Evolutionary conservation across 2,329 filamentous ascomycete species (phyloP).

Genomic region (Pseudogymnoascus sp.): DNA sequence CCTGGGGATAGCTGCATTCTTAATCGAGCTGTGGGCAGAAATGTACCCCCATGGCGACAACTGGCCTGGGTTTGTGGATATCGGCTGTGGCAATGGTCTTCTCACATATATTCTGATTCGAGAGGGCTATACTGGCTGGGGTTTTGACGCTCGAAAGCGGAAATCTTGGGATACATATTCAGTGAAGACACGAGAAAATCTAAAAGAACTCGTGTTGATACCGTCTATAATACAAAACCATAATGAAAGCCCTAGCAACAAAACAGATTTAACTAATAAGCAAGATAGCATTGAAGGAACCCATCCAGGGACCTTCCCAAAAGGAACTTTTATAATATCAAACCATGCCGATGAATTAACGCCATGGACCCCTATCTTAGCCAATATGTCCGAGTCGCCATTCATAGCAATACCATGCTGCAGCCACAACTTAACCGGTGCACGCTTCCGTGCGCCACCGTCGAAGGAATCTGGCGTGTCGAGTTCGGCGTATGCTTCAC

Average conservation of each 20-base stretch:
- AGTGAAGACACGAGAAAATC: conserved; percentile 34
- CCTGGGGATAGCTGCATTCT: conserved; percentile 78
- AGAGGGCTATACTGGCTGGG: conserved; percentile 80
- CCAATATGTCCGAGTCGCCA: conserved; percentile 62
- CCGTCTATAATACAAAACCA: conserved; percentile 33
- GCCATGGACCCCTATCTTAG: conserved; percentile 87
- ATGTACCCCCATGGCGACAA: conserved; percentile 54
- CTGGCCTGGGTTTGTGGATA: conserved; percentile 90
- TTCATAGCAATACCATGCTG: conserved; percentile 96
- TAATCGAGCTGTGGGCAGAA: conserved; percentile 81
- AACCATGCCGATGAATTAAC: conserved; percentile 97
- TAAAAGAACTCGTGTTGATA: conserved; percentile 53
- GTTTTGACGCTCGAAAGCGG: conserved; percentile 79
- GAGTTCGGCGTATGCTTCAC: conserved; percentile 69
- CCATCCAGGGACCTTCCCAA: conserved; percentile 58
- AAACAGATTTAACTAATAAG: background rate
- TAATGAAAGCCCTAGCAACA: background rate
- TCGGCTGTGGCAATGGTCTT: conserved; percentile 91
- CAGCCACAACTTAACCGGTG: conserved; percentile 75
- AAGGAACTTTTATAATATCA: conserved; percentile 82
- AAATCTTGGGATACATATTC: conserved; percentile 78
- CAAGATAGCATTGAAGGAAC: conserved; percentile 34
- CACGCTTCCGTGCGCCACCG: conserved; percentile 58
- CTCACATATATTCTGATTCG: conserved; percentile 72
- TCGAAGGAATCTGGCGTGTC: conserved; percentile 29